phyloP scores from a whole-genome alignment of 148 eudicot genomes.

The Diospyros kaki region DNA sequence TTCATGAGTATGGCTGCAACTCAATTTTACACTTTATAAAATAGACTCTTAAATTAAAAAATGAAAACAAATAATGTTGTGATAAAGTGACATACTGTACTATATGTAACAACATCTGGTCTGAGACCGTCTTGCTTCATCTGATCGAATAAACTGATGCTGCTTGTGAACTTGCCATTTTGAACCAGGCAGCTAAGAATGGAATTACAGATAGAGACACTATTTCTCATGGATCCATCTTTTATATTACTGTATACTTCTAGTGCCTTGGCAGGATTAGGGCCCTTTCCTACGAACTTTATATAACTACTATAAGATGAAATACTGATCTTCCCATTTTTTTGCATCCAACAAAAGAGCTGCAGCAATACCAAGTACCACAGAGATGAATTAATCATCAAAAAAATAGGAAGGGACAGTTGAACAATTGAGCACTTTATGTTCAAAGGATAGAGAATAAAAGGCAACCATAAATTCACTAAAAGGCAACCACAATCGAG shows the following conservation, averaged over 20 bases:
- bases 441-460: background rate
- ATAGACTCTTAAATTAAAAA: background rate
- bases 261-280: slow-evolving; percentile 46
- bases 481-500: background rate
- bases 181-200: slow-evolving; percentile 66
- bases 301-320: slow-evolving; percentile 89
- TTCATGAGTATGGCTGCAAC: slow-evolving; percentile 3
- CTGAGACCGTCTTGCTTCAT: slow-evolving; percentile 79
- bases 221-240: slow-evolving; percentile 51
- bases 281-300: slow-evolving; percentile 55
- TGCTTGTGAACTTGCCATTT: slow-evolving; percentile 46
- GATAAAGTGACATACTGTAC: slow-evolving; percentile 51
- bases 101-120: slow-evolving; percentile 84
- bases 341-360: slow-evolving; percentile 92
- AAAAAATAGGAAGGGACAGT: background rate
- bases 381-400: background rate
- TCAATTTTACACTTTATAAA: slow-evolving; percentile 1
- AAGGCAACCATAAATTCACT: background rate
- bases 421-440: background rate
- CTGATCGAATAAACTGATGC: slow-evolving; percentile 57
- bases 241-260: slow-evolving; percentile 55
- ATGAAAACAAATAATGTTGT: background rate
- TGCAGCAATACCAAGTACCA: slow-evolving; percentile 26
- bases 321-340: slow-evolving; percentile 49
- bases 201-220: slow-evolving; percentile 74